A percentile compares a stretch with the other conserved stretches of the same genome.
Conservation (phyloP, 1,284 basidiomycete genomes). For the Sporisorium reilianum region DNA sequence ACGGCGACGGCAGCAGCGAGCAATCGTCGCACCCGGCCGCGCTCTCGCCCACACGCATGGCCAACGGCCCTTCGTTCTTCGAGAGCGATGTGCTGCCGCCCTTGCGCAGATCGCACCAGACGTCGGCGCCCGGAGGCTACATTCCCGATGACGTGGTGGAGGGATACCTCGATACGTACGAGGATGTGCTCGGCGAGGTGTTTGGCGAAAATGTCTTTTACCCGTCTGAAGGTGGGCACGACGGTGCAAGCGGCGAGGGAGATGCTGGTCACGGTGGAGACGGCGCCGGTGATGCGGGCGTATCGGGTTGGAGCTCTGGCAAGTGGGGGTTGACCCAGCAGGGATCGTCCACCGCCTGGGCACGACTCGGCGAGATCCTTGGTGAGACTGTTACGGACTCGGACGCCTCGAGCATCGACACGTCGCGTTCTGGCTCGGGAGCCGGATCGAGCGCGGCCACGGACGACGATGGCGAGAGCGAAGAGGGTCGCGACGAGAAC, state of each 20-base stretch:
- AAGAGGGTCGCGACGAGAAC: conserved; percentile 49
- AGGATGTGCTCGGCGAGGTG: conserved; percentile 73
- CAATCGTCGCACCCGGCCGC: conserved; percentile 21
- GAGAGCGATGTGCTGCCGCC: conserved; percentile 73
- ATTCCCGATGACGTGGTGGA: conserved; percentile 73
- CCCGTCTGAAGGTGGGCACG: conserved; percentile 17
- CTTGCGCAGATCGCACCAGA: conserved; percentile 63
- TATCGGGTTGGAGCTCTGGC: conserved; percentile 52
- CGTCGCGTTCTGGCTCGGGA: conserved; percentile 8
- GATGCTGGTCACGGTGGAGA: conserved; percentile 4
- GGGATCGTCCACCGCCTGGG: conserved; percentile 62
- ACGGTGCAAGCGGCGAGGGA: conserved; percentile 10
- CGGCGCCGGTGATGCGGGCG: conserved; percentile 16
- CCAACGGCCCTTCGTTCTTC: conserved; percentile 54
- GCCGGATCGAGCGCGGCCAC: conserved; percentile 1
- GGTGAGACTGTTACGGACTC: conserved; percentile 41
- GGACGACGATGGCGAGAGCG: conserved; percentile 25
- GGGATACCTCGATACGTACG: conserved; percentile 73
- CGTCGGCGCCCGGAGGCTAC: conserved; percentile 69
- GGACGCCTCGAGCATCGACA: conserved; percentile 22
- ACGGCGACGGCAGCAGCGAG: conserved; percentile 15
- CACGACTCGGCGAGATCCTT: conserved; percentile 60
- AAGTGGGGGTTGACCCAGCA: conserved; percentile 61
- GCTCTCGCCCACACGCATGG: conserved; percentile 31
- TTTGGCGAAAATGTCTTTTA: conserved; percentile 66